Evolutionary conservation across 306 rosid species (phyloP), one percentile per base, ranked within the genome.

Genomic region (Citrullus amarus): DNA sequence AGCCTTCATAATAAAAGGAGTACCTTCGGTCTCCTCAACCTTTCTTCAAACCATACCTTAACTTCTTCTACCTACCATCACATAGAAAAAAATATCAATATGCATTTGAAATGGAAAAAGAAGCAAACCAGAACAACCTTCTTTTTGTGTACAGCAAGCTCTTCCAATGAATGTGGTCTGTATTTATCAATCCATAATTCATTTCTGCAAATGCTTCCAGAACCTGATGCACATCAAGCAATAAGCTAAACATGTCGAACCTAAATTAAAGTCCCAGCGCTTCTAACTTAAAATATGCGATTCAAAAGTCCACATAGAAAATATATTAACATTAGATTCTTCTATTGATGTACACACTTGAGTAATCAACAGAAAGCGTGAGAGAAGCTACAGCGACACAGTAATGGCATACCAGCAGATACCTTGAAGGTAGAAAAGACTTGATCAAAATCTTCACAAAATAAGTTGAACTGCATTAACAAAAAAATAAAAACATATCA

Each of bases 81-180:
- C 66, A 79, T 71, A 48, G 74, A 15, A 67, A 73, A 54, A 57
- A 58, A 6, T 17, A 78, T 67, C 60, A 72, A 66, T 44, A 82
- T 11, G 55, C 30, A 69, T 70, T 78, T 78, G 8, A 78, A 53
- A 18, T 39, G 48, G 79, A 71, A 76, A 53, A 77, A 70, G 28
- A 81, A 76, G 25, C 82, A 75, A 66, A 66, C 54, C 25, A 76
- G 14, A 22, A 73, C 41, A 18, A 92, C 98, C 96, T 95, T 95
- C 83, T 89, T 95, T 87, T 92, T 92, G 80, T 92, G 92, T 84
- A 92, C 98, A 54, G 96, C 91, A 32, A 95, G 97, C 82, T 95
- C 97, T 67, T 89, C 92, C 54, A 91, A 81, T 2, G 85, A 91
- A 80, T 8, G 59, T 51, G 97, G 98, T 84, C 85, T 86, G 87